Conservation (phyloP, 768 basidiomycete genomes). For the Phaffia australis region DNA sequence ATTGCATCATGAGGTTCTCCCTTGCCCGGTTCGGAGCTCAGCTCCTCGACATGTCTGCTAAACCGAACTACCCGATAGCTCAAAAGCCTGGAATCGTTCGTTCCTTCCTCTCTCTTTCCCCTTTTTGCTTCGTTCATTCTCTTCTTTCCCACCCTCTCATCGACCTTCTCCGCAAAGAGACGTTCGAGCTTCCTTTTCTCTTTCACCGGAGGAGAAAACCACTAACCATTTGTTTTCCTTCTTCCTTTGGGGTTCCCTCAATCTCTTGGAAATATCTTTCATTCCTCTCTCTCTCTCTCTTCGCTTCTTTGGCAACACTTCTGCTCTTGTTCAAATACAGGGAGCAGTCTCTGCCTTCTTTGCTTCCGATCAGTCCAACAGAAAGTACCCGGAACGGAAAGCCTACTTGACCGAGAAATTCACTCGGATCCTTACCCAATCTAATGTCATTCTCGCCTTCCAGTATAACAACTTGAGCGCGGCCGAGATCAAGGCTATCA, state of each 20-base stretch:
- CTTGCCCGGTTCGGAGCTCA: constrained; percentile 16
- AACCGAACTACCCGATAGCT: constrained; percentile 2
- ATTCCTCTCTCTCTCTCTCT: no score
- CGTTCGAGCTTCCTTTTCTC: not conserved
- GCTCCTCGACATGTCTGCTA: constrained; percentile 12
- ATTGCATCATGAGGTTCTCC: constrained; percentile 7
- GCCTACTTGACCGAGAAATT: constrained; percentile 13
- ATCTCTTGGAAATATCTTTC: not conserved
- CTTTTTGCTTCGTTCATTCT: not conserved
- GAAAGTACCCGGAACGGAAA: constrained; percentile 14
- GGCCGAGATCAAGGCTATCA: constrained; percentile 4
- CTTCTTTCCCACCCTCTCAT: not conserved
- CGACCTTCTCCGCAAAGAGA: not conserved
- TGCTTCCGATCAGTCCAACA: constrained; percentile 2
- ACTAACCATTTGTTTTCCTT: not conserved
- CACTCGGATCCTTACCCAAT: constrained; percentile 1
- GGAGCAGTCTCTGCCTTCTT: constrained; percentile 9
- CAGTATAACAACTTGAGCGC: constrained; percentile 17
- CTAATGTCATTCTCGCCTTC: constrained; percentile 19
- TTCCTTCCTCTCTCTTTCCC: not conserved
- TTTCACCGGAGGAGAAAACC: not conserved
- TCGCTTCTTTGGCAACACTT: no score
- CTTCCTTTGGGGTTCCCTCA: not conserved
- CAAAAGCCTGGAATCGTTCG: constrained; percentile 17
- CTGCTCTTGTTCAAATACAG: not conserved